Conservation (phyloP, 148 eudicot species). For the Camellia sinensis region DNA sequence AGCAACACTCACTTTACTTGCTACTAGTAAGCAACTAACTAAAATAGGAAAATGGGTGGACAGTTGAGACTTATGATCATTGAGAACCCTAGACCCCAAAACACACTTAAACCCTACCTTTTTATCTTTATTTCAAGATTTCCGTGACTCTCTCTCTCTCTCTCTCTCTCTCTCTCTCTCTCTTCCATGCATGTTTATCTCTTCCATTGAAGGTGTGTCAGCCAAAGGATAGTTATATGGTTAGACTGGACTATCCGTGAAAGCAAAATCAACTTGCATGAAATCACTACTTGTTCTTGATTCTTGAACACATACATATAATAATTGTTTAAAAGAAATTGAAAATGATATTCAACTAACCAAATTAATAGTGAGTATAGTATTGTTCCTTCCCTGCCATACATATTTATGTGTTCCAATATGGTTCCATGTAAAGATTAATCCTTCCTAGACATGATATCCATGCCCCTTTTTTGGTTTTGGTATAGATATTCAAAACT, state of each 20-base stretch:
- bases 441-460: too few species aligned
- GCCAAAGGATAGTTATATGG: slow-evolving; percentile 12
- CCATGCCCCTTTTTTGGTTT: too few species aligned
- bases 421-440: too few species aligned
- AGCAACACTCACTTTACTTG: too few species aligned
- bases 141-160: slow-evolving; percentile 9
- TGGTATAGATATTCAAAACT: too few species aligned
- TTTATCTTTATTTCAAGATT: slow-evolving; percentile 15
- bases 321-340: not conserved
- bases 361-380: not conserved
- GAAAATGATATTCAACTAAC: not conserved
- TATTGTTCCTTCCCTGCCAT: too few species aligned
- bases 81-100: not conserved
- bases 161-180: slow-evolving; percentile 15
- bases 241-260: slow-evolving; percentile 21
- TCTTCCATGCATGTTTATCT: not conserved
- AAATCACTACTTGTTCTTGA: too few species aligned
- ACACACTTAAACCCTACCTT: not conserved
- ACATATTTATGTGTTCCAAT: too few species aligned
- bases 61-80: too few species aligned
- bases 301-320: not conserved
- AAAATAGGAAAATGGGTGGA: too few species aligned
- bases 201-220: not conserved
- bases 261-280: slow-evolving; percentile 14
- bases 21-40: too few species aligned